Evolutionary conservation across 176 grass and related monocot species (phyloP), one percentile per base, ranked within the genome.

Genomic region (Thalia dealbata): DNA sequence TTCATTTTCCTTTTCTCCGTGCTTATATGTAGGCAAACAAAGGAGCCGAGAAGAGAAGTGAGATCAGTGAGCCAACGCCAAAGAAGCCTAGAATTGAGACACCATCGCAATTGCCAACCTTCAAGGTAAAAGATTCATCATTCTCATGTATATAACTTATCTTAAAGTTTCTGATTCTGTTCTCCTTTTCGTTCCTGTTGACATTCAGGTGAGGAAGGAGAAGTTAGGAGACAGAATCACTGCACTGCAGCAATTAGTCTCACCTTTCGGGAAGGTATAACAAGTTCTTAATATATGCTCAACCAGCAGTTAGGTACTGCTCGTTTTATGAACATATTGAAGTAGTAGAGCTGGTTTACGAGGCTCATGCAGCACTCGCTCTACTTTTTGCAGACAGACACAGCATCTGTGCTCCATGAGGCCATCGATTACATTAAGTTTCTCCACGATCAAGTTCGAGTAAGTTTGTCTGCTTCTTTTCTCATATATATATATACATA

Each of bases 141-240:
- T n/a, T n/a, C n/a, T n/a, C n/a, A 38, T 38, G 0, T 44, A 19
- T 8, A 6, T 56, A 19, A 19, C 18, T 21, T 56, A 21, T 7
- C 52, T 56, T 6, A 6, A 19, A 21, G 13, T 21, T 19, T 19
- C 5, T 19, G 15, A 56, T 16, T 19, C 19, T 19, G 6, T 3
- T 56, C 52, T 56, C 15, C 21, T 19, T 56, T 15, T 56, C 15
- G 7, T 21, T 18, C 25, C 24, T 4, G 11, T 3, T 12, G 10
- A 25, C 22, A 10, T 66, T 56, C 74, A 97, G 93, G 87, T 92
- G 61, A 90, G 93, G 81, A 97, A 97, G 80, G 93, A 97, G 87
- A 97, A 92, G 81, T 69, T 97, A 46, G 93, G 93, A 78, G 93
- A 97, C 85, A 88, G 93, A 90, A 92, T 97, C 87, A 88, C 93